A percentile compares a stretch with the other conserved stretches of the same genome.
Conservation (phyloP, 129 eudicot species). For the Escallonia rubra region DNA sequence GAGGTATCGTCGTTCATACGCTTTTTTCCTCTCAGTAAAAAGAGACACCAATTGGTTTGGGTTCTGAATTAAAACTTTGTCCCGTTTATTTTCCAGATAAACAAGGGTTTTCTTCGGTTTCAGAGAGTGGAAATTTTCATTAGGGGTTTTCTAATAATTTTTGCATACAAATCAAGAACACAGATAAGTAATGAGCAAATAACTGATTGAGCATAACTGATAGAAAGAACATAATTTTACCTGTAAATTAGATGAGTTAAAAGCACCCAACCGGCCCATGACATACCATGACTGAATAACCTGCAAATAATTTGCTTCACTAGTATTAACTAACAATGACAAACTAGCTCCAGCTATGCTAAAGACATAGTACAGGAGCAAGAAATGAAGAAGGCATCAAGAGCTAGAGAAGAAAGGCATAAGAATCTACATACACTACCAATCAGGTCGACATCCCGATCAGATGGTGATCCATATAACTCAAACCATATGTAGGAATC, state of each 20-base stretch:
- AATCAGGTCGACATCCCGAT: slow-evolving; percentile 84
- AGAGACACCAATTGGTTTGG: too few relatives aligned
- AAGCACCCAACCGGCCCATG: slow-evolving; percentile 94
- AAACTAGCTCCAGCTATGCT: background rate
- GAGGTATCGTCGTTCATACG: too few relatives aligned
- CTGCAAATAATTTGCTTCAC: slow-evolving; percentile 33
- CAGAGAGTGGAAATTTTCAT: too few relatives aligned
- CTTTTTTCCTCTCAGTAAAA: too few relatives aligned
- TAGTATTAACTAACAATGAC: slow-evolving; percentile 1
- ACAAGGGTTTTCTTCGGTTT: too few relatives aligned
- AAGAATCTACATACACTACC: slow-evolving; percentile 69
- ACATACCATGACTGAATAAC: slow-evolving; percentile 98
- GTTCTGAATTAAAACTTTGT: too few relatives aligned
- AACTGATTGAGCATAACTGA: too few relatives aligned
- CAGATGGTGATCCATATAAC: slow-evolving; percentile 81
- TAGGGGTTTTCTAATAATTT: too few relatives aligned
- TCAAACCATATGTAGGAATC: slow-evolving; percentile 92
- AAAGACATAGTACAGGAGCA: background rate
- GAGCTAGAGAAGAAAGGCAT: slow-evolving; percentile 1
- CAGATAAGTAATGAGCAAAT: too few relatives aligned
- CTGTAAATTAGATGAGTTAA: slow-evolving; percentile 83
- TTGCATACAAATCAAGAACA: too few relatives aligned
- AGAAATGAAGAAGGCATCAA: background rate
- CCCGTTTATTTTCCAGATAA: too few relatives aligned
- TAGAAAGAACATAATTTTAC: slow-evolving; percentile 25